Conservation (phyloP, 352 stramenopile species). For the Globisporangium megalacanthum region DNA sequence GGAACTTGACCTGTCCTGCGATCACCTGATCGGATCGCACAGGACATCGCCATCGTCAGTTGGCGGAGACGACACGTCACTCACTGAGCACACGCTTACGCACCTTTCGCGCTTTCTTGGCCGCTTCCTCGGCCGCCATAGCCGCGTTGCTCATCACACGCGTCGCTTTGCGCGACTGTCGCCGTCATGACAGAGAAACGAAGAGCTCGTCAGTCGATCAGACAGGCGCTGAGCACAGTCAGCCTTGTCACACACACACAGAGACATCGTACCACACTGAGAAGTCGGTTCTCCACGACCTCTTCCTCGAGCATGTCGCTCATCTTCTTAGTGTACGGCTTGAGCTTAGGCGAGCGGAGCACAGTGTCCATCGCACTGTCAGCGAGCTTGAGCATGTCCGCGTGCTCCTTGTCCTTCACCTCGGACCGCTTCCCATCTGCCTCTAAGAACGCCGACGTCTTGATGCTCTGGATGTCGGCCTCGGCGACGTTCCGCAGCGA, state of each 20-base stretch:
- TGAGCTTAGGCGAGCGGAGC: constrained; percentile 29
- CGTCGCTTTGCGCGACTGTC: constrained; percentile 20
- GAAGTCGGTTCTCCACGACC: constrained; percentile 21
- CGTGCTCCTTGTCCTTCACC: constrained; percentile 7
- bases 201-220: neutral
- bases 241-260: neutral
- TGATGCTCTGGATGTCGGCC: constrained; percentile 19
- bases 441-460: neutral
- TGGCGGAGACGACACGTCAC: too few species aligned
- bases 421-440: constrained; percentile 12
- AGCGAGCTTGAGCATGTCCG: constrained; percentile 15
- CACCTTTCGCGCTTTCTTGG: constrained; percentile 37
- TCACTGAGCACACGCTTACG: too few species aligned
- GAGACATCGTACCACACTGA: constrained; percentile 17
- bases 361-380: constrained; percentile 23
- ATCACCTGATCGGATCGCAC: constrained; percentile 21
- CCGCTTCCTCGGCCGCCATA: constrained; percentile 23
- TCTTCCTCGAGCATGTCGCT: constrained; percentile 46
- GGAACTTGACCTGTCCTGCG: constrained; percentile 43
- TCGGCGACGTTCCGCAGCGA: constrained; percentile 25
- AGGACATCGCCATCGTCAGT: too few species aligned
- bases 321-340: constrained; percentile 46
- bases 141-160: constrained; percentile 17
- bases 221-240: neutral
- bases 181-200: neutral